Conservation (phyloP, 1,284 basidiomycete species). For the Cryptococcus hybrid region DNA sequence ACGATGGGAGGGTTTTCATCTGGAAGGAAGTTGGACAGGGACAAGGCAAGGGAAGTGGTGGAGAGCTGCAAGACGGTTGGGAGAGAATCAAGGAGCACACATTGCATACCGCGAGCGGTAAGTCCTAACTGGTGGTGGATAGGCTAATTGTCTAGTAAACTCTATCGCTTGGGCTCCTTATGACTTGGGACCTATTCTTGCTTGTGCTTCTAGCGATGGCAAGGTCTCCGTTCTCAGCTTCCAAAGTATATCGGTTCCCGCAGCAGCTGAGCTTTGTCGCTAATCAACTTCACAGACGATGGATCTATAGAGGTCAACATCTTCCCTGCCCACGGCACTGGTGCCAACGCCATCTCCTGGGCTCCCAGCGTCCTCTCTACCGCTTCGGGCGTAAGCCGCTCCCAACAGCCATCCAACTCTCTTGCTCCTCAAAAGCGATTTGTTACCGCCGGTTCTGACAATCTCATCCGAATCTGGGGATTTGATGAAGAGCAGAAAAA, state of each 20-base stretch:
- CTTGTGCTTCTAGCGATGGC: conserved; percentile 97
- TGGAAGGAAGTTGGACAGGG: conserved; percentile 74
- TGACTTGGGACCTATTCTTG: conserved; percentile 93
- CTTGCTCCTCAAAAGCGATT: conserved; percentile 65
- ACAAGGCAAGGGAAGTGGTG: conserved; percentile 49
- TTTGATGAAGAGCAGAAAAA: conserved; percentile 56
- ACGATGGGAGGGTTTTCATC: conserved; percentile 95
- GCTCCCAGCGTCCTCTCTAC: conserved; percentile 73
- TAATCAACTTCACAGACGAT: conserved; percentile 62
- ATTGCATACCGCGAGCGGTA: conserved; percentile 81
- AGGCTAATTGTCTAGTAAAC: conserved; percentile 57
- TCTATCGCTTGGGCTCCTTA: conserved; percentile 98
- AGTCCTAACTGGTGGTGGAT: conserved; percentile 52
- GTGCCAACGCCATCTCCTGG: conserved; percentile 98
- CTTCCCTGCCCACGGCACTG: conserved; percentile 93
- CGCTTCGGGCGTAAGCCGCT: conserved; percentile 57
- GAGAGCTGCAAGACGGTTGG: conserved; percentile 61
- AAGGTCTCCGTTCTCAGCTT: conserved; percentile 96
- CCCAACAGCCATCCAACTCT: conserved; percentile 33
- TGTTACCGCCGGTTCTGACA: conserved; percentile 94
- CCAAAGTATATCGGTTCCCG: conserved; percentile 68
- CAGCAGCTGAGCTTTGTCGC: neutral
- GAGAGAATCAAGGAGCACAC: conserved; percentile 95
- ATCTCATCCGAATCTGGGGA: conserved; percentile 92
- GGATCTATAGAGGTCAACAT: conserved; percentile 95